These are phyloP conservation scores for Colletotrichum tabaci DNA, from an alignment of 2,329 filamentous ascomycete species.

Conservation along the genomic window DNA sequence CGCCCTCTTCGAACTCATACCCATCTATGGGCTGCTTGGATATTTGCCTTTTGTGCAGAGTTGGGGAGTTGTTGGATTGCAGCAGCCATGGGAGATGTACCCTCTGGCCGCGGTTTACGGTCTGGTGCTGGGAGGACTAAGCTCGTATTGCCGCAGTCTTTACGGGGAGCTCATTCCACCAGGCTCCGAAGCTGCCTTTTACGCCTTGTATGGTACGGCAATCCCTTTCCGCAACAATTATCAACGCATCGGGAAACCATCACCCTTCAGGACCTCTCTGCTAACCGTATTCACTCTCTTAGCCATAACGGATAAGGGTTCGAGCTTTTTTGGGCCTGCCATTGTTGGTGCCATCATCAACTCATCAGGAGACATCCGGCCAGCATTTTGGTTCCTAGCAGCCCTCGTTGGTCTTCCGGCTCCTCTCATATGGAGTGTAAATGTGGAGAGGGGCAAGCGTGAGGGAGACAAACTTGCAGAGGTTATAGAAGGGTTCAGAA, in stretches of 20 bases:
- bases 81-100: conserved; percentile 98
- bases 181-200: conserved; percentile 95
- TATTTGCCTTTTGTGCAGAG: conserved; percentile 85
- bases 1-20: conserved; percentile 90
- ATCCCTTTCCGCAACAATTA: background rate
- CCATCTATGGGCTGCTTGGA: conserved; percentile 89
- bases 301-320: conserved; percentile 66
- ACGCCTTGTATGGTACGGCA: conserved; percentile 81
- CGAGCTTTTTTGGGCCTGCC: conserved; percentile 91
- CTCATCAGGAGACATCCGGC: conserved; percentile 82
- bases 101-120: conserved; percentile 92
- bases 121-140: conserved; percentile 92
- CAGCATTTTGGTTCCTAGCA: conserved; percentile 93
- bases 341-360: conserved; percentile 96
- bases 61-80: conserved; percentile 86
- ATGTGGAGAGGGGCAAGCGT: conserved; percentile 83
- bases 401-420: conserved; percentile 87
- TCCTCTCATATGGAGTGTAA: conserved; percentile 86
- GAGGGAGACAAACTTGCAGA: conserved; percentile 78
- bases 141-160: conserved; percentile 91
- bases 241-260: background rate
- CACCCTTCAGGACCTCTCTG: background rate
- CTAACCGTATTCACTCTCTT: conserved; percentile 75
- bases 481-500: conserved; percentile 67
- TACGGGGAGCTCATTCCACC: conserved; percentile 95